Evolutionary conservation across 2,329 filamentous ascomycete genomes (phyloP), one percentile per base, ranked within the genome.

Genomic region (Verticillium longisporum): DNA sequence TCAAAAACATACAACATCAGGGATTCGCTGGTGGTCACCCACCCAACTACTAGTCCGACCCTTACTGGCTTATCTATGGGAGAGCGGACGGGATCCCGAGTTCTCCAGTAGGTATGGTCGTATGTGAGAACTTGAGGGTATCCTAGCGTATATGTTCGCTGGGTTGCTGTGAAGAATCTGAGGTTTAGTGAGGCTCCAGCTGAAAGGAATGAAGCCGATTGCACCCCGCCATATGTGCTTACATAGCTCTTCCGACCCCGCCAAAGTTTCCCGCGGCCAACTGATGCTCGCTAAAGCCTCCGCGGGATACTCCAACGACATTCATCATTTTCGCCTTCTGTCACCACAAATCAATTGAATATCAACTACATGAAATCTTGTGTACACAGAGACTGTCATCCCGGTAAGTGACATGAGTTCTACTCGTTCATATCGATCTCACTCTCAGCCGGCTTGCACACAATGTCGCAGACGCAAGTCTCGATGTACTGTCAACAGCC

Each of bases 381-480:
- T 7, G 2, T 10, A 21, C n/a, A 7, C 7, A 21, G 9, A 7
- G 21, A 3, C 13, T 18, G 11, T 50, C 45, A 50, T 50, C 7
- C 6, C 45, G 7, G 45, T 11, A 50, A 18, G 45, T 21, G n/a
- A 7, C n/a, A 5, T 21, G 18, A 50, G 18, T 26, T 15, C 45
- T 21, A 21, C 32, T 66, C 77, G 85, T 55, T 85, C 84, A 3
- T 87, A 87, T 68, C 76, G 85, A 62, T 87, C 84, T 7, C 85
- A 87, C 72, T 79, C 85, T 63, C 80, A 82, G 45, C 83, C 84
- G 57, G 85, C 85, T 9, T 88, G 85, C 72, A 73, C 83, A 59
- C 74, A 83, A 14, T 88, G 85, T 67, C 78, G 85, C 59, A 80
- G 80, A 62, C 79, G 85, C 62, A 87, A 87, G 69, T 85, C 83